phyloP scores from a whole-genome alignment of 179 eudicot genomes.

The Heliamphora pulchella region DNA sequence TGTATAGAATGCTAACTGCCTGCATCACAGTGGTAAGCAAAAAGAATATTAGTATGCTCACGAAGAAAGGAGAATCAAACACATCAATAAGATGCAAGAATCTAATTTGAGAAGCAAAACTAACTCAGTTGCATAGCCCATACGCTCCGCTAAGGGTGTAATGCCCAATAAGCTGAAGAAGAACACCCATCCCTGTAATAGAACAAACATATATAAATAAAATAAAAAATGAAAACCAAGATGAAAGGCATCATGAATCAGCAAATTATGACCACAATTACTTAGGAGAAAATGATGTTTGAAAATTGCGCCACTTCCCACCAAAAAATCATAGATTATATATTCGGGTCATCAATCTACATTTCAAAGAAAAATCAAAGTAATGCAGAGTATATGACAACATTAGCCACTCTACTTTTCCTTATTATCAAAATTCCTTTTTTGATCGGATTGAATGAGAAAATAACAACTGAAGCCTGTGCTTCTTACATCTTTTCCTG shows the following conservation, averaged over 20 bases:
- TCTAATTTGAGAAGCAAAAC: conserved; percentile 23
- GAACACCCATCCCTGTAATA: conserved; percentile 78
- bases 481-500: conserved; percentile 49
- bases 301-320: not conserved
- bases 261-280: not conserved
- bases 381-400: not conserved
- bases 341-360: not conserved
- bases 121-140: conserved; percentile 95
- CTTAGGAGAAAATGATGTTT: not conserved
- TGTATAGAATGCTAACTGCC: no score
- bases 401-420: not conserved
- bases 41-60: not conserved
- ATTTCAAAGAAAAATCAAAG: not conserved
- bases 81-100: not conserved
- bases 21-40: not conserved
- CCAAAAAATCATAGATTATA: not conserved
- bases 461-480: not conserved
- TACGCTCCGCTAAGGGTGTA: conserved; percentile 84
- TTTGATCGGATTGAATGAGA: not conserved
- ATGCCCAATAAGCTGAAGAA: conserved; percentile 83
- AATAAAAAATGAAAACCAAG: not conserved
- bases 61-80: not conserved
- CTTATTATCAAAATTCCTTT: not conserved
- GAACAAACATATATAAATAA: not conserved
- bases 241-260: not conserved